A percentile compares a stretch with the other conserved stretches of the same genome.
Evolutionary conservation across 352 stramenopile species (phyloP).

Genomic region (Sclerospora graminicola): DNA sequence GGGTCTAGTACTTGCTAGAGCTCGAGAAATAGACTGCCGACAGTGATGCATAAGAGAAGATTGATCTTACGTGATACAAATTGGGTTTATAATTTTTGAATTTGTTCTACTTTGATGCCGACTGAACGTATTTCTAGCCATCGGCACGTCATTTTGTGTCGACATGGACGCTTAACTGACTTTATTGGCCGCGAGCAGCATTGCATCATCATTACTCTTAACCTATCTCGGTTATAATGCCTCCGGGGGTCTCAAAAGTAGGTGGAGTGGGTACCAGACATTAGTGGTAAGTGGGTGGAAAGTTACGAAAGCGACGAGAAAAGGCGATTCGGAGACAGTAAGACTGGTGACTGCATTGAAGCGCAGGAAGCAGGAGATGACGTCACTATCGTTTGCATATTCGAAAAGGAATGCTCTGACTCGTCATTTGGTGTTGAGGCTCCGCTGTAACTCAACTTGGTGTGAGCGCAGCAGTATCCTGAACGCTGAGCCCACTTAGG

Average conservation of each 20-base stretch:
- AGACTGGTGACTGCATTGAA: constrained; percentile 30
- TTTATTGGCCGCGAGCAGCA: too few species aligned
- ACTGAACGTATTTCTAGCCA: too few species aligned
- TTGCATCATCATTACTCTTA: too few species aligned
- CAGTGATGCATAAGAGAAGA: background rate
- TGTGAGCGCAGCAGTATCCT: constrained; percentile 78
- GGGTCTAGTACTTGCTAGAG: background rate
- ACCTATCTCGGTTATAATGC: too few species aligned
- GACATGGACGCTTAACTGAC: too few species aligned
- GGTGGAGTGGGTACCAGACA: background rate
- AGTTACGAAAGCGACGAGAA: constrained; percentile 47
- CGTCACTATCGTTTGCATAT: constrained; percentile 16
- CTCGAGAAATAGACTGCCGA: background rate
- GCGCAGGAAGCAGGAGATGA: constrained; percentile 21
- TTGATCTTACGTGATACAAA: too few species aligned
- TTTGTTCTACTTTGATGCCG: too few species aligned
- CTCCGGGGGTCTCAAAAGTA: background rate
- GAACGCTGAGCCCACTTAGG: constrained; percentile 80
- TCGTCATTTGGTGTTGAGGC: constrained; percentile 3
- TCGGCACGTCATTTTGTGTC: background rate
- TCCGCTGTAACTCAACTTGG: constrained; percentile 35
- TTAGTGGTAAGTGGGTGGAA: background rate
- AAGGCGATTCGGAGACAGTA: constrained; percentile 55
- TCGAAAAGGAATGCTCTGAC: constrained; percentile 9
- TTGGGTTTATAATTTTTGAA: too few species aligned